Evolutionary conservation across 192 early-diverging fungal genomes (phyloP).

Genomic region (Gonapodya sp.): DNA sequence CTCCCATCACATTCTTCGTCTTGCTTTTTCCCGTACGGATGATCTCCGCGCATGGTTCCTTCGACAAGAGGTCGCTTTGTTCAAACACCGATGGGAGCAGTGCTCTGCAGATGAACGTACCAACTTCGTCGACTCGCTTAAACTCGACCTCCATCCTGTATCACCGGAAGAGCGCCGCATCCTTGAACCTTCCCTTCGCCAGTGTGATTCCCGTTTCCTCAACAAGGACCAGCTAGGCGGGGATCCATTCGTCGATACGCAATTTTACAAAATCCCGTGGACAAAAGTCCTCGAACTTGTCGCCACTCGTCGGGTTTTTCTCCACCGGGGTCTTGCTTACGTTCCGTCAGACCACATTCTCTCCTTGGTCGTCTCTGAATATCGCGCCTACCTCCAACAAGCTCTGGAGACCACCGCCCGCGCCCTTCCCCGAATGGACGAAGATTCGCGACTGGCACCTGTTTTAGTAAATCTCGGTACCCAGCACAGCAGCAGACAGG

Average conservation of each 20-base stretch:
- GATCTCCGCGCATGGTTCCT: constrained; percentile 67
- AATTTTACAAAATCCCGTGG: constrained; percentile 55
- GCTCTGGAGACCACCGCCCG: constrained; percentile 59
- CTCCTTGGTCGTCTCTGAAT: constrained; percentile 66
- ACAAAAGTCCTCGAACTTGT: constrained; percentile 57
- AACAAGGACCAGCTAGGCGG: background rate
- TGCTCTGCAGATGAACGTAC: constrained; percentile 31
- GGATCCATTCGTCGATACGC: constrained; percentile 18
- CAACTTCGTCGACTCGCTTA: constrained; percentile 14
- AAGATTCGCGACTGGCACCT: constrained; percentile 84
- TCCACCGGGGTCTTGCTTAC: constrained; percentile 56
- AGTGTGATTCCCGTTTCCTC: background rate
- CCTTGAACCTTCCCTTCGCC: background rate
- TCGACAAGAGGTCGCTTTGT: constrained; percentile 57
- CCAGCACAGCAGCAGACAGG: constrained; percentile 53
- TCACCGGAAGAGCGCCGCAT: background rate
- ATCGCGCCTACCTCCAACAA: constrained; percentile 45
- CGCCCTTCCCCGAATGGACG: constrained; percentile 66
- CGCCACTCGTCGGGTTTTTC: constrained; percentile 41
- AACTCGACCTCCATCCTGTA: background rate
- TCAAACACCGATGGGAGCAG: constrained; percentile 32
- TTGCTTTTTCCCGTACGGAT: constrained; percentile 54
- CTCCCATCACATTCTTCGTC: constrained; percentile 69
- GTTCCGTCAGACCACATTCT: constrained; percentile 64
- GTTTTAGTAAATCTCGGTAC: constrained; percentile 76